Base-by-base conservation (phyloP, 2,329 filamentous ascomycete species). In the Aspergillus sp. region DNA sequence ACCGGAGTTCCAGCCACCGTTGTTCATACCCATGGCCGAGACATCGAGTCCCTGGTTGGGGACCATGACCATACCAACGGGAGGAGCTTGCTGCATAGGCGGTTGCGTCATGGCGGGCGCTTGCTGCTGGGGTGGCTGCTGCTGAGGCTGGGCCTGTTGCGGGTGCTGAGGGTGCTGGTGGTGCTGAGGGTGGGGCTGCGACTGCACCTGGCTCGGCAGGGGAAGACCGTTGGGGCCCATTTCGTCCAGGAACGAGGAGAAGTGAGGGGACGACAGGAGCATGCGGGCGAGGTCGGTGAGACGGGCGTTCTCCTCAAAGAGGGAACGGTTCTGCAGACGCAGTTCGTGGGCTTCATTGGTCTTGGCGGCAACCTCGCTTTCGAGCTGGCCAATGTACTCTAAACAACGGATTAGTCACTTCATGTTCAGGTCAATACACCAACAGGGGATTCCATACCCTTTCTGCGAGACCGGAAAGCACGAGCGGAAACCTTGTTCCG, bases 401-500 rank as follows among this genome's bases (percentile, higher is more conserved):
- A 71, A 45, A 25, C n/a, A 59, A 30, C 13, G 59, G 45, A 77
- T 91, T 84, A 91, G 86, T 67, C 17, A 21, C 12, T 63, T 66
- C 58, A 55, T 36, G 32, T 36, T 15, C 39, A 23, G 23, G 59
- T 23, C 38, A 53, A 48, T 15, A 55, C 15, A 6, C 12, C 6
- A 21, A 5, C 32, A 41, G 15, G 4, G 2, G 15, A 23, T 39
- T 41, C 57, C 85, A 83, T 88, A 97, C 94, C 94, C 85, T 99
- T 99, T 84, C 95, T 90, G 70, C 95, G 85, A n/a, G 93, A 97
- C 59, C 95, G 90, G 87, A 99, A 99, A 55, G 94, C 94, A 68
- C 95, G 91, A 64, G 95, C 95, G 45, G 95, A 99, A 4, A 99
- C 95, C 81, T 99, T 99, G 85, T 99, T 99, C 65, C 95, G 88